phyloP scores from a whole-genome alignment of 345 rosid species.

The Jatropha curcas region DNA sequence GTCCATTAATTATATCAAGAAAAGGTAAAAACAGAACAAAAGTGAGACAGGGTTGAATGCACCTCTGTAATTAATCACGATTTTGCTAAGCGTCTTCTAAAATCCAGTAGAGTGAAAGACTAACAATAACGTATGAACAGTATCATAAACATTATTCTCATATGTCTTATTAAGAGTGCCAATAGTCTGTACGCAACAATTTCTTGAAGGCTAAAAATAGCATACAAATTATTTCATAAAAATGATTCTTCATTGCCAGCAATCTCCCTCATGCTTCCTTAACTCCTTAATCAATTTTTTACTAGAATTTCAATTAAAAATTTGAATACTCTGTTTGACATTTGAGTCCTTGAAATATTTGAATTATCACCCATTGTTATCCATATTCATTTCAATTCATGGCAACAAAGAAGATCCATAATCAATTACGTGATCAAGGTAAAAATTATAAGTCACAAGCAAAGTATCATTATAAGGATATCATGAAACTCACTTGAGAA shows the following conservation, averaged over 20 bases:
- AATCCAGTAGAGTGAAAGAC: not conserved
- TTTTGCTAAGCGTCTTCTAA: not conserved
- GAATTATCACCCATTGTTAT: not conserved
- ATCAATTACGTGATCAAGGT: not conserved
- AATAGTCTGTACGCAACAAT: not conserved
- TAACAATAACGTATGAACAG: not conserved
- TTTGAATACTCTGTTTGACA: not conserved
- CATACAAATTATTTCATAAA: not conserved
- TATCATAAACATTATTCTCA: not conserved
- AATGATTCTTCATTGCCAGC: not conserved
- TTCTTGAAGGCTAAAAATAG: not conserved
- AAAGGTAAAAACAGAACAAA: not conserved
- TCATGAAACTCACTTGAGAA: conserved; percentile 72
- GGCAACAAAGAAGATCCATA: not conserved
- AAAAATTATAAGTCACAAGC: not conserved
- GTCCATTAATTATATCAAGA: not conserved
- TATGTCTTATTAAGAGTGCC: no score
- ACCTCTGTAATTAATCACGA: not conserved
- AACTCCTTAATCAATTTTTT: not conserved
- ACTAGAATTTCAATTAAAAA: not conserved
- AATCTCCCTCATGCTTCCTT: not conserved
- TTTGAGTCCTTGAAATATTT: not conserved
- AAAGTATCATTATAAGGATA: conserved; percentile 10
- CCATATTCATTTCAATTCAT: not conserved
- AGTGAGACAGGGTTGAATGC: not conserved